These are phyloP conservation scores for Oehlia diaphana DNA, from an alignment of 192 early-diverging fungal genomes.

Conservation along the genomic window DNA sequence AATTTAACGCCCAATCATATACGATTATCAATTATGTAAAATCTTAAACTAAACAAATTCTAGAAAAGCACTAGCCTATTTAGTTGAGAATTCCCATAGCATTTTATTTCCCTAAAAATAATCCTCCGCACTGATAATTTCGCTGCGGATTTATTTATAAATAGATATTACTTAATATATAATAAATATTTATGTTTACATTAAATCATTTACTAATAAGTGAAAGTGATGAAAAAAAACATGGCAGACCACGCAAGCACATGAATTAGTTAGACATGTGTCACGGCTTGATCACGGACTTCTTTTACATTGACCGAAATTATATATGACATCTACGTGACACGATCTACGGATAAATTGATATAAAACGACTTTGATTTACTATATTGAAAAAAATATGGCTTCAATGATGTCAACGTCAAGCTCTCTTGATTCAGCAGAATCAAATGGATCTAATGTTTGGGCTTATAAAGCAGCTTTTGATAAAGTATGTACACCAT, in stretches of 20 bases:
- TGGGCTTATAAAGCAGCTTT: constrained; percentile 9
- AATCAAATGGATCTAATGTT: constrained; percentile 1
- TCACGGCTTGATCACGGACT: too few relatives aligned
- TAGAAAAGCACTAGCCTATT: not conserved
- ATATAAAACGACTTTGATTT: not conserved
- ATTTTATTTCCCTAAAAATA: not conserved
- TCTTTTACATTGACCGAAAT: too few relatives aligned
- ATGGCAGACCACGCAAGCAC: not conserved
- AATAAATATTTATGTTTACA: not conserved
- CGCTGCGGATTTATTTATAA: not conserved
- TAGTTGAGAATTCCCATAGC: not conserved
- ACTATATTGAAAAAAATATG: too few relatives aligned
- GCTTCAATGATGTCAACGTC: not conserved
- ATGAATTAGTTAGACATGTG: not conserved
- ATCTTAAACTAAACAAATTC: not conserved
- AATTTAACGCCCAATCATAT: too few relatives aligned
- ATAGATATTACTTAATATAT: not conserved
- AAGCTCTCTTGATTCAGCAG: constrained; percentile 5
- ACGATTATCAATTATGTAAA: not conserved
- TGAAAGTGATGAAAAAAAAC: not conserved
- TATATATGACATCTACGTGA: too few relatives aligned
- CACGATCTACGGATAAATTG: too few relatives aligned
- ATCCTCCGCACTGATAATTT: not conserved
- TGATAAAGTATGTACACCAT: constrained; percentile 4
- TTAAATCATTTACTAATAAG: too few relatives aligned